phyloP scores from a whole-genome alignment of 805 yeast species.

The fission yeast (Schizosaccharomyces pombe) region ASM294v3 CU329670.1:5167501-5168000 shows the following conservation, averaged over 20 bases:
- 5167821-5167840: not conserved
- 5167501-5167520: too few species aligned
- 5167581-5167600: not conserved
- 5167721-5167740: not conserved
- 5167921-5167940: constrained; percentile 4
- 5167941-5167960: not conserved
- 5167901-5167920: not conserved
- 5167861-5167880: not conserved
- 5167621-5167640: constrained; percentile 1
- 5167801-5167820: not conserved
- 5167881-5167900: not conserved
- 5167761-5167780: not conserved
- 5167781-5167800: not conserved
- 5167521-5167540: too few species aligned
- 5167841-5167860: not conserved
- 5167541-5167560: too few species aligned
- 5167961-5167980: constrained; percentile 1
- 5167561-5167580: not conserved
- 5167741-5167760: not conserved
- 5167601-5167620: not conserved
- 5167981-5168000: not conserved
- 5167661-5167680: not conserved
- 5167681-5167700: not conserved
- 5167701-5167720: not conserved
- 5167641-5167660: not conserved